Evolutionary conservation across 176 grass and related monocot species (phyloP).

Genomic region (Poa pratensis): DNA sequence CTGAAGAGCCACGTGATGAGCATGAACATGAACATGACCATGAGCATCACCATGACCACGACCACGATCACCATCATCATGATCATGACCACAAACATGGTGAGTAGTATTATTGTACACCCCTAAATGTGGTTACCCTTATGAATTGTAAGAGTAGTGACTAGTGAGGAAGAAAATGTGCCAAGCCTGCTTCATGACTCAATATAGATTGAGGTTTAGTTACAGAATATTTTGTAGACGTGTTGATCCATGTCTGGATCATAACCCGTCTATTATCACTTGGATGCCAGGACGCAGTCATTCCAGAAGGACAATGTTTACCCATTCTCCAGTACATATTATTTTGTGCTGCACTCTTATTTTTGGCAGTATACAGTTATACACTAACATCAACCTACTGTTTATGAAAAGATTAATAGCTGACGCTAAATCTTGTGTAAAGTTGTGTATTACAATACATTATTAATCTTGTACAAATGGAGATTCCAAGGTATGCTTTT

Average conservation of each 20-base stretch:
- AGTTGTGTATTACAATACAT: background rate
- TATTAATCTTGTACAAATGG: background rate
- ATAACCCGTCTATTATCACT: background rate
- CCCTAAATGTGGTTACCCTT: constrained; percentile 12
- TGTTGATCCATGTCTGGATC: background rate
- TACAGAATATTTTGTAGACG: background rate
- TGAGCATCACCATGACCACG: constrained; percentile 49
- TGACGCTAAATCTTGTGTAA: background rate
- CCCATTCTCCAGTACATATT: background rate
- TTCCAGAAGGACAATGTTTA: background rate
- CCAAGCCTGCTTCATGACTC: background rate
- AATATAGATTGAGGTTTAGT: background rate
- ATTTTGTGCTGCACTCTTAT: background rate
- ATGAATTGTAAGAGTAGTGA: background rate
- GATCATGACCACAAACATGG: constrained; percentile 83
- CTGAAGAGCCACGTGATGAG: constrained; percentile 74
- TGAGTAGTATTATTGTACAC: constrained; percentile 46
- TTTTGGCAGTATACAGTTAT: background rate
- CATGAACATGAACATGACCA: constrained; percentile 25
- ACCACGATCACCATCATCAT: constrained; percentile 63
- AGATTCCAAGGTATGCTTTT: background rate
- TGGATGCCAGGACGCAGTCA: background rate
- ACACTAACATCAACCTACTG: background rate
- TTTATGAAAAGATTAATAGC: background rate
- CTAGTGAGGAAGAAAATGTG: background rate